A percentile compares a stretch with the other conserved stretches of the same genome.
Evolutionary conservation across 2,329 filamentous ascomycete genomes (phyloP).

Genomic region (Diplocarpon rosae): DNA sequence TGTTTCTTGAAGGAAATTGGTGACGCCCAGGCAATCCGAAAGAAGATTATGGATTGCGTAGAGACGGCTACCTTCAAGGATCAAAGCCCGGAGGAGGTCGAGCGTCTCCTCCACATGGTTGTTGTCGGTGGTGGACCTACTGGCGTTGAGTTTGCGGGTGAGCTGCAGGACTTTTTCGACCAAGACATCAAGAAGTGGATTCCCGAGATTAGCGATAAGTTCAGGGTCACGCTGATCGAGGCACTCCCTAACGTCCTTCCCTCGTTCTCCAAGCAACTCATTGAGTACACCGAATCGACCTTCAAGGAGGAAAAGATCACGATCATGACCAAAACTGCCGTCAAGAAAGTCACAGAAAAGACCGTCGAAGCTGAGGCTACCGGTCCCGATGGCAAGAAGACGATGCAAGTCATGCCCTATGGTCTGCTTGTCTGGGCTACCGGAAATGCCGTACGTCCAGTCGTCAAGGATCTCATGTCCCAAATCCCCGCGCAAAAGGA

Average conservation of each 20-base stretch:
- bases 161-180: conserved; percentile 98
- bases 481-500: conserved; percentile 92
- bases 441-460: conserved; percentile 81
- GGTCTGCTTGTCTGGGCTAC: conserved; percentile 97
- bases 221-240: conserved; percentile 96
- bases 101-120: conserved; percentile 96
- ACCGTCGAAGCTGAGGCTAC: conserved; percentile 82
- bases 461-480: conserved; percentile 83
- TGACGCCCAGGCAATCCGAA: conserved; percentile 92
- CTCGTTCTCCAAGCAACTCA: conserved; percentile 97
- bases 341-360: conserved; percentile 92
- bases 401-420: conserved; percentile 73
- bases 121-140: conserved; percentile 89
- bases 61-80: conserved; percentile 98
- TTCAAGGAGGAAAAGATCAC: conserved; percentile 98
- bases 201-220: conserved; percentile 86
- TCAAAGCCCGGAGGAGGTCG: conserved; percentile 75
- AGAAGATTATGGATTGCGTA: conserved; percentile 99
- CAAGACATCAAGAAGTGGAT: conserved; percentile 97
- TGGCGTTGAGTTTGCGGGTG: conserved; percentile 95
- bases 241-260: conserved; percentile 92
- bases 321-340: conserved; percentile 97
- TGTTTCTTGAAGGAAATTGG: conserved; percentile 98
- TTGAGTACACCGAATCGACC: conserved; percentile 98
- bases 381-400: conserved; percentile 74